Percentiles rank a stretch among this genome's conserved stretches.
Conservation (phyloP, 2,329 filamentous ascomycete genomes). For the Verticillium nubilum region DNA sequence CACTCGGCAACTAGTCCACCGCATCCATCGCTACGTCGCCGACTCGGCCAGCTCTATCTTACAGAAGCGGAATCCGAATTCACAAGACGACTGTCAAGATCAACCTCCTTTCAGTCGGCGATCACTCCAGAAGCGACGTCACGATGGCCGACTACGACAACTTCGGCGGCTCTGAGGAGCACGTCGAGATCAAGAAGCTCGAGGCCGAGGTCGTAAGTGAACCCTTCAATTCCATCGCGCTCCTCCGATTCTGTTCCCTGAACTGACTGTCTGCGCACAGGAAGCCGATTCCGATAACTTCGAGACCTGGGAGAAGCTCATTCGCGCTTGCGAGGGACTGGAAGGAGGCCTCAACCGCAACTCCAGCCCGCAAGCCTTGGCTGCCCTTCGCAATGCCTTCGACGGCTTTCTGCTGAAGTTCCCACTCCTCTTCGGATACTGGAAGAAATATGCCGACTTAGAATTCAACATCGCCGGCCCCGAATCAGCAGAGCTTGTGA, state of each 20-base stretch:
- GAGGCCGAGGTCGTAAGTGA: constrained; percentile 68
- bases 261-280: constrained; percentile 28
- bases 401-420: constrained; percentile 93
- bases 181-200: constrained; percentile 73
- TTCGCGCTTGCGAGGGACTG: constrained; percentile 74
- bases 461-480: constrained; percentile 97
- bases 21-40: not conserved
- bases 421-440: constrained; percentile 93
- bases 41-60: not conserved
- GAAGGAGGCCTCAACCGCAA: constrained; percentile 95
- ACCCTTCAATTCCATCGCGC: not conserved
- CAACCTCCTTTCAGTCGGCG: not conserved
- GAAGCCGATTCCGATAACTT: constrained; percentile 80
- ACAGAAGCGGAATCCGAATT: not conserved
- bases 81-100: not conserved
- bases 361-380: constrained; percentile 89
- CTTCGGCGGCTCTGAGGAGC: constrained; percentile 75
- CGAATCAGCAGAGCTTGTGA: constrained; percentile 93
- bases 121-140: not conserved
- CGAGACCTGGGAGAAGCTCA: constrained; percentile 89
- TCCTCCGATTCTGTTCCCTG: not conserved
- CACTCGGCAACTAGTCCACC: not conserved
- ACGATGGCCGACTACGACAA: constrained; percentile 66
- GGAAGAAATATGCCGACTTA: constrained; percentile 98
- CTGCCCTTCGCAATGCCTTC: constrained; percentile 80